phyloP scores from a whole-genome alignment of 1,284 basidiomycete genomes.

The Amylostereum chailletii region DNA sequence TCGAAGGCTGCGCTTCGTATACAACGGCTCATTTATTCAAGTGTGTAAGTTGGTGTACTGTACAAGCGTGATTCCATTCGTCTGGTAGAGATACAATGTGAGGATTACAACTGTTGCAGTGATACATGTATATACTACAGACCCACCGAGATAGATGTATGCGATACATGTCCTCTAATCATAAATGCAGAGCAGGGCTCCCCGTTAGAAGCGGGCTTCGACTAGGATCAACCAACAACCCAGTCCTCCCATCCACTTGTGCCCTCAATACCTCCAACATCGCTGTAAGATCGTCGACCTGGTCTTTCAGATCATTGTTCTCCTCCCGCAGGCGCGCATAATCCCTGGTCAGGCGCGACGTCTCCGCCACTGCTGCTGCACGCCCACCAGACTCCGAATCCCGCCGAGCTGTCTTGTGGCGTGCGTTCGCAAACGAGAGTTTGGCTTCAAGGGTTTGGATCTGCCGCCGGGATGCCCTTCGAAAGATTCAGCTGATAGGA shows the following conservation, averaged over 20 bases:
- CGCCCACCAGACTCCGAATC: slow-evolving; percentile 29
- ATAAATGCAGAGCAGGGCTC: background rate
- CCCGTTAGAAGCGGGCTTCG: slow-evolving; percentile 17
- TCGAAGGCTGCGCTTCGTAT: too few relatives aligned
- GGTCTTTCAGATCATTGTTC: slow-evolving; percentile 49
- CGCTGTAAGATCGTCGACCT: slow-evolving; percentile 62
- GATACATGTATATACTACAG: too few relatives aligned
- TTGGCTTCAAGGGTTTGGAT: slow-evolving; percentile 52
- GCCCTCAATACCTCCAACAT: slow-evolving; percentile 61
- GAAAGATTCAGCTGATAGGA: background rate
- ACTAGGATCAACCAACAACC: slow-evolving; percentile 26
- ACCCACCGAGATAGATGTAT: too few relatives aligned
- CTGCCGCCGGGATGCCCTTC: slow-evolving; percentile 44
- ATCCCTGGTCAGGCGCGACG: slow-evolving; percentile 28
- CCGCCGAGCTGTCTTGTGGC: slow-evolving; percentile 26
- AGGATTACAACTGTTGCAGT: too few relatives aligned
- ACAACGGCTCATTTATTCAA: too few relatives aligned
- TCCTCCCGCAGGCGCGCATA: slow-evolving; percentile 47
- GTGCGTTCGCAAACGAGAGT: slow-evolving; percentile 28
- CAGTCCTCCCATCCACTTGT: slow-evolving; percentile 37
- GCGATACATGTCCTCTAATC: background rate
- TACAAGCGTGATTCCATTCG: too few relatives aligned
- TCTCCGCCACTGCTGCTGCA: slow-evolving; percentile 35
- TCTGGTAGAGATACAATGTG: too few relatives aligned
- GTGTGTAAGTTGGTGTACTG: too few relatives aligned